phyloP scores from a whole-genome alignment of 306 rosid species.

The Trifolium repens region DNA sequence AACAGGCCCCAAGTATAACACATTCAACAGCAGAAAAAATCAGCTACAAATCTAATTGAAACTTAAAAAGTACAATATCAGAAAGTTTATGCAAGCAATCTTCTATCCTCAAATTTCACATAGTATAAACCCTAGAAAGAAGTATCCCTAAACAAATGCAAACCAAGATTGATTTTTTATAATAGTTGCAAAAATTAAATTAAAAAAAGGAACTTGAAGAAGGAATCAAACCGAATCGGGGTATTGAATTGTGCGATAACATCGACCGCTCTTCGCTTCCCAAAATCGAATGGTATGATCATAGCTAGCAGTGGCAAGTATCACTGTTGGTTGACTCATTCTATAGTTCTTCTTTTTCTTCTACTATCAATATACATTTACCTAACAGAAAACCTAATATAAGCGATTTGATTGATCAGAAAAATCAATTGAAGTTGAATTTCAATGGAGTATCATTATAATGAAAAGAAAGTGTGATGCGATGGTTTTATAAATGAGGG shows the following conservation, averaged over 20 bases:
- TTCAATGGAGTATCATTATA: neutral
- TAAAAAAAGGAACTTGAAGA: neutral
- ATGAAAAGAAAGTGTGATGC: constrained; percentile 6
- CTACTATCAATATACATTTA: constrained; percentile 39
- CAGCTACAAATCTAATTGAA: neutral
- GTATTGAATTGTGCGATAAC: constrained; percentile 91
- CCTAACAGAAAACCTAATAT: constrained; percentile 12
- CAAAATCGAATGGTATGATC: constrained; percentile 97
- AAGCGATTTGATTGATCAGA: neutral
- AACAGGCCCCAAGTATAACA: neutral
- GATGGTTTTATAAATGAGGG: neutral
- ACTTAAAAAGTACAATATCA: neutral
- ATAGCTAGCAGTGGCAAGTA: constrained; percentile 96
- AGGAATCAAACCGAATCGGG: constrained; percentile 81
- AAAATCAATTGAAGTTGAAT: neutral
- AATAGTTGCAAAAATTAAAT: neutral
- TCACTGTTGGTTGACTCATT: constrained; percentile 91
- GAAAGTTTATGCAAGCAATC: neutral
- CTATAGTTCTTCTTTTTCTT: constrained; percentile 29
- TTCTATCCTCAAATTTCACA: neutral
- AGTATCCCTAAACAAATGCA: constrained; percentile 7
- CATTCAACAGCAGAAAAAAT: constrained; percentile 2
- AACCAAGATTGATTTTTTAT: neutral
- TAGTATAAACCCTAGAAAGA: neutral
- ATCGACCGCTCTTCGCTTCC: constrained; percentile 99